Conservation (phyloP, 2,329 filamentous ascomycete genomes). For the Ceratocystis colombiana region DNA sequence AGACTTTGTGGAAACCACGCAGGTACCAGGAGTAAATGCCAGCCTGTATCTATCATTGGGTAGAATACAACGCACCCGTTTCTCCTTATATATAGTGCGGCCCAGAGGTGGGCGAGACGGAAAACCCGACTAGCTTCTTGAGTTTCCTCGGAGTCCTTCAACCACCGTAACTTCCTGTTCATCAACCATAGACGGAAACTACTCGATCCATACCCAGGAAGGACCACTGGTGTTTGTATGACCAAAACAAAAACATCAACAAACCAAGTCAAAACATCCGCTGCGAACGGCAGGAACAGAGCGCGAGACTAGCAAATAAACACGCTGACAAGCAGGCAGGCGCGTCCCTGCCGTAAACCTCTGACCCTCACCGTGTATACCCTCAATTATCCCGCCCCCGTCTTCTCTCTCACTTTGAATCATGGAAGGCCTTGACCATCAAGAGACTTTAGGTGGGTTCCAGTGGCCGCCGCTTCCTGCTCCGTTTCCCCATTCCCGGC, state of each 20-base stretch:
- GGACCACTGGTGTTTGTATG: background rate
- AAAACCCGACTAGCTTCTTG: too few species aligned
- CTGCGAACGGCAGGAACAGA: background rate
- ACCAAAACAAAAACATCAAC: constrained; percentile 15
- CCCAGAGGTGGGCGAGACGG: too few species aligned
- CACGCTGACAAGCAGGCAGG: background rate
- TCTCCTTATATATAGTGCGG: too few species aligned
- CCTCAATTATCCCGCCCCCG: background rate
- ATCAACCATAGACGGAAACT: background rate
- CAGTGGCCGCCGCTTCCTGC: constrained; percentile 19
- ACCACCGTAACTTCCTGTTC: background rate
- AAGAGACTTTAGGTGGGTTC: constrained; percentile 5
- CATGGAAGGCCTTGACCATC: background rate
- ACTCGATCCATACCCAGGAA: background rate
- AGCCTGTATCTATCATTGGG: too few species aligned
- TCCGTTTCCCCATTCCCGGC: constrained; percentile 13
- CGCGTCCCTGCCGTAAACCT: background rate
- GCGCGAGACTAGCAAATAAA: background rate
- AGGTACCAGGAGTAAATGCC: too few species aligned
- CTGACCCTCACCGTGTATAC: background rate
- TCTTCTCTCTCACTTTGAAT: background rate
- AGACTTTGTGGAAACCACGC: too few species aligned
- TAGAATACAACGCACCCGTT: too few species aligned
- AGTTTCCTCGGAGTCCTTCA: too few species aligned
- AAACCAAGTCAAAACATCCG: background rate